Conservation (phyloP, 2,329 filamentous ascomycete species). For the Penicillium sp. region DNA sequence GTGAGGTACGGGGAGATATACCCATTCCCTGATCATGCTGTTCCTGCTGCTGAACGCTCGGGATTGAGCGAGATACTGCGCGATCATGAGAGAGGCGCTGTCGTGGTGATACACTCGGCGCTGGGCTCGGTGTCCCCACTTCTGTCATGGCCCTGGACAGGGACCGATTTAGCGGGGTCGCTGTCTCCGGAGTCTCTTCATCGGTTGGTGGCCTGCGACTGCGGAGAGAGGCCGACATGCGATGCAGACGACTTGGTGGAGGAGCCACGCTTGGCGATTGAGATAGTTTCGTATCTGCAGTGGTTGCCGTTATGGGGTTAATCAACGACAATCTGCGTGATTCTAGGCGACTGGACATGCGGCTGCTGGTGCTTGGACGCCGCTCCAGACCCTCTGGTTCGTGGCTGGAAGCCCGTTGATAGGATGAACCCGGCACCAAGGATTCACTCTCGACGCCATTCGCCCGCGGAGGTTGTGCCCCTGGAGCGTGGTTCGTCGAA, state of each 20-base stretch:
- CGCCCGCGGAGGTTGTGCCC: slow-evolving; percentile 26
- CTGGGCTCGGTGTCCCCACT: slow-evolving; percentile 38
- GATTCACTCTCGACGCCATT: slow-evolving; percentile 37
- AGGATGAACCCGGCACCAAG: slow-evolving; percentile 37
- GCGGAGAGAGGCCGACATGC: slow-evolving; percentile 48
- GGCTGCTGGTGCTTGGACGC: slow-evolving; percentile 35
- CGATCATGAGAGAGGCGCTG: slow-evolving; percentile 44
- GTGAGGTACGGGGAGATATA: slow-evolving; percentile 33
- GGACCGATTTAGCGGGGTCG: slow-evolving; percentile 43
- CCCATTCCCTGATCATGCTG: slow-evolving; percentile 34
- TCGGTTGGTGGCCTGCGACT: slow-evolving; percentile 46
- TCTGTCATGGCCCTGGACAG: slow-evolving; percentile 53
- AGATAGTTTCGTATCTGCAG: slow-evolving; percentile 22
- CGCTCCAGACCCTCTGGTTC: slow-evolving; percentile 44
- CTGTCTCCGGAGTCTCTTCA: slow-evolving; percentile 42
- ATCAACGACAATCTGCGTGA: slow-evolving; percentile 49
- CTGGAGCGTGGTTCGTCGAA: slow-evolving; percentile 37
- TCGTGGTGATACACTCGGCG: slow-evolving; percentile 39
- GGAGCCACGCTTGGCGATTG: slow-evolving; percentile 30
- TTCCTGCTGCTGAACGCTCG: slow-evolving; percentile 35
- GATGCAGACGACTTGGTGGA: slow-evolving; percentile 48
- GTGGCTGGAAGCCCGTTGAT: slow-evolving; percentile 46
- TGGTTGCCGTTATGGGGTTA: slow-evolving; percentile 34
- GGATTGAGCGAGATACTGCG: slow-evolving; percentile 33
- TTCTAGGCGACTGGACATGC: slow-evolving; percentile 44